Evolutionary conservation across 2,329 filamentous ascomycete genomes (phyloP).

Genomic region (Nannizziopsis arthrosporioides): DNA sequence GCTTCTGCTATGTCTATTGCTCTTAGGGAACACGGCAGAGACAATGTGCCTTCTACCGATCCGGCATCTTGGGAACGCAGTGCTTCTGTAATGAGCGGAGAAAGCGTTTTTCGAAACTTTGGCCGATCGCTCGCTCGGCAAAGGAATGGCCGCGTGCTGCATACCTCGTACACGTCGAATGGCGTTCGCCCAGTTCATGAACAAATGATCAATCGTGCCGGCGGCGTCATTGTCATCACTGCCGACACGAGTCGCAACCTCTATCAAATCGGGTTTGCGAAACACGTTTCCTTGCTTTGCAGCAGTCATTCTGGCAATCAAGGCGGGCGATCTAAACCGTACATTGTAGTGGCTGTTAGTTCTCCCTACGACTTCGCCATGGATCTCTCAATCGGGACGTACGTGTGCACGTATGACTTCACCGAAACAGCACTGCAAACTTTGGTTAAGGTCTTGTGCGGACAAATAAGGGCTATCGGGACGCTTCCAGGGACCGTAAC

Average conservation of each 20-base stretch:
- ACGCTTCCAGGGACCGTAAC: constrained; percentile 59
- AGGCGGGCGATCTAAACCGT: constrained; percentile 49
- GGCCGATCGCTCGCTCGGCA: constrained; percentile 78
- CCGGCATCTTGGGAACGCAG: constrained; percentile 46
- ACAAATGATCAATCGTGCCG: constrained; percentile 77
- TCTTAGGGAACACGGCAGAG: constrained; percentile 36
- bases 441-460: constrained; percentile 70
- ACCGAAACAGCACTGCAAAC: constrained; percentile 83
- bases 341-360: constrained; percentile 85
- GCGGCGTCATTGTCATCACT: constrained; percentile 79
- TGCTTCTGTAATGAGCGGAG: constrained; percentile 70
- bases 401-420: constrained; percentile 92
- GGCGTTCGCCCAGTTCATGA: constrained; percentile 87
- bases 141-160: constrained; percentile 71
- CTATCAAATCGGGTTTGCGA: constrained; percentile 89
- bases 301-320: constrained; percentile 32
- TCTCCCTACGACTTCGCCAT: constrained; percentile 95
- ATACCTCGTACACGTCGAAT: constrained; percentile 92
- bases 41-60: constrained; percentile 37
- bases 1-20: constrained; percentile 72
- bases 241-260: constrained; percentile 89
- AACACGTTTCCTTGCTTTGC: constrained; percentile 93
- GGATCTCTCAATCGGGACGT: constrained; percentile 80
- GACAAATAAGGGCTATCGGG: constrained; percentile 52
- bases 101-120: constrained; percentile 82